Percentiles rank a stretch among this genome's conserved stretches.
phyloP scores from a whole-genome alignment of 192 early-diverging fungal species.

The Backusella luteola region DNA sequence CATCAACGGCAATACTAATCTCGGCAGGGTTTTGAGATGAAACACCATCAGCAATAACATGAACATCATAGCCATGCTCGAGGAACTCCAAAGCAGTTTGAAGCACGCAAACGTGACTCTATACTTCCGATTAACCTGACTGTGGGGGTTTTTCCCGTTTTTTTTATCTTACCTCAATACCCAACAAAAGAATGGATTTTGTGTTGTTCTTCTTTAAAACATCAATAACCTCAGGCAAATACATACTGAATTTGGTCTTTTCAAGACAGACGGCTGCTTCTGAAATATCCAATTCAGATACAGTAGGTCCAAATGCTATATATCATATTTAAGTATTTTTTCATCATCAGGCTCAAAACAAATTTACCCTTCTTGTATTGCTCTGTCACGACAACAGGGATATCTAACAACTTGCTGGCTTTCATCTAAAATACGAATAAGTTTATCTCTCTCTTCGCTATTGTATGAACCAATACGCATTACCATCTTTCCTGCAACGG shows the following conservation, averaged over 20 bases:
- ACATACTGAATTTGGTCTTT: conserved; percentile 94
- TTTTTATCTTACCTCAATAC: conserved; percentile 71
- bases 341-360: neutral
- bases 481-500: conserved; percentile 88
- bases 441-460: neutral
- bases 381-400: conserved; percentile 91
- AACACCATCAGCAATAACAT: conserved; percentile 90
- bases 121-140: neutral
- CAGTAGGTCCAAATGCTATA: conserved; percentile 75
- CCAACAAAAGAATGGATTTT: conserved; percentile 81
- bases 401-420: conserved; percentile 68
- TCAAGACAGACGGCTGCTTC: conserved; percentile 52
- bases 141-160: neutral
- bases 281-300: conserved; percentile 70
- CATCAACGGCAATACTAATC: conserved; percentile 75
- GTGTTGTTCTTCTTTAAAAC: conserved; percentile 51
- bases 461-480: neutral
- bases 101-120: conserved; percentile 94
- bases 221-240: conserved; percentile 55
- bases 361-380: conserved; percentile 69
- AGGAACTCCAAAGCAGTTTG: conserved; percentile 93
- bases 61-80: conserved; percentile 72
- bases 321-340: neutral
- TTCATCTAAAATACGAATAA: conserved; percentile 46
- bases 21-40: conserved; percentile 85